Evolutionary conservation across 2,329 filamentous ascomycete genomes (phyloP), one percentile per base, ranked within the genome.

Genomic region (Alternaria arbusti): DNA sequence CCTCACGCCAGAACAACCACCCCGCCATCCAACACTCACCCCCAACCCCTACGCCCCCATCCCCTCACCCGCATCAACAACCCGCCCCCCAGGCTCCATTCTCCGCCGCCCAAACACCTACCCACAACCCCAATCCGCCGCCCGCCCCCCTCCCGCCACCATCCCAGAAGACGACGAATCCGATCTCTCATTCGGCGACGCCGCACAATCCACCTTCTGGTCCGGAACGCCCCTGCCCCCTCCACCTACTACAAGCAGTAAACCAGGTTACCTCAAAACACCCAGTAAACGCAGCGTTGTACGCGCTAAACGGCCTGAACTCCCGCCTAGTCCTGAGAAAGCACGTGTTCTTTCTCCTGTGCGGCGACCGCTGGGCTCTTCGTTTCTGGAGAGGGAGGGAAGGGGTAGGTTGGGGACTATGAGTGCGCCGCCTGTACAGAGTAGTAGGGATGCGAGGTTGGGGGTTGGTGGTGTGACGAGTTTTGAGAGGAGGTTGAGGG

Each of bases 221-320:
- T 69, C 74, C 10, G 69, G 66, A 23, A 80, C 72, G 7, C 74
- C 70, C 15, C 68, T 70, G 59, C 71, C 67, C 6, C 65, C 66
- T 11, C 56, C 67, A 23, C 26, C 66, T 8, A 54, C 67, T 26
- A 23, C 61, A 23, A 64, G 52, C 13, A 47, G 55, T 17, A 73
- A 67, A 59, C 69, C 75, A 9, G 81, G 80, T 0, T 85, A 85
- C 57, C 78, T 85, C 59, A 82, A 83, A 43, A 84, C 84, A 28
- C 84, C 84, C 0, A 82, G 80, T 45, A 82, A 82, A 60, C 76
- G 80, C 23, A 74, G 69, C 49, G 72, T 80, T 1, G 79, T 74
- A 3, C 67, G 79, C 1, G 70, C 74, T 1, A 80, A 79, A 59
- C 68, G 75, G 10, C 70, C 72, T 10, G 74, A 76, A 30, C 60